Conservation (phyloP, 2,329 filamentous ascomycete genomes). For the Hypoxylon sp. region DNA sequence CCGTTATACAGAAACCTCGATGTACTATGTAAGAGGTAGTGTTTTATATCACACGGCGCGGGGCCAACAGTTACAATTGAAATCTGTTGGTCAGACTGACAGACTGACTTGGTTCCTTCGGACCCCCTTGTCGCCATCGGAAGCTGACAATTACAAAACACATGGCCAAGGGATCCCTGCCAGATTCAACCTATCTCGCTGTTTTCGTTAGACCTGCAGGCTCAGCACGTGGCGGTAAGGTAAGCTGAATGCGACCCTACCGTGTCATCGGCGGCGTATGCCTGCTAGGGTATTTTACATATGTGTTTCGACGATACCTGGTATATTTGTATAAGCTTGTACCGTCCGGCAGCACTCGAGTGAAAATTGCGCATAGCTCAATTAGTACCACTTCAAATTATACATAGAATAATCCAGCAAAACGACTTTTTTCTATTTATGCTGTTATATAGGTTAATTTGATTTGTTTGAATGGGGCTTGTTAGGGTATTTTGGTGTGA, state of each 20-base stretch:
- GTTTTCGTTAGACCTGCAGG: constrained; percentile 42
- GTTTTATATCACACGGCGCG: constrained; percentile 25
- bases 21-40: neutral
- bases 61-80: constrained; percentile 28
- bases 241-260: constrained; percentile 35
- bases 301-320: neutral
- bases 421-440: too few species aligned
- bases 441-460: too few species aligned
- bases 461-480: too few species aligned
- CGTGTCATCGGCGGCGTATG: constrained; percentile 22
- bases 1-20: constrained; percentile 1
- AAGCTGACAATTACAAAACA: constrained; percentile 38
- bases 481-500: too few species aligned
- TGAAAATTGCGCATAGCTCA: too few species aligned
- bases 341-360: too few species aligned
- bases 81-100: neutral
- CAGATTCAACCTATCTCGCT: constrained; percentile 33
- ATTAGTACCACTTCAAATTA: too few species aligned
- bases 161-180: constrained; percentile 37
- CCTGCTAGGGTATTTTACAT: constrained; percentile 15
- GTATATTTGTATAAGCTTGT: neutral
- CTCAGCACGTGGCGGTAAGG: constrained; percentile 42
- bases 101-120: constrained; percentile 2
- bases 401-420: too few species aligned
- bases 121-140: constrained; percentile 18